Conservation (phyloP, 108 stramenopile species). For the Aurantiochytrium sp. region DNA sequence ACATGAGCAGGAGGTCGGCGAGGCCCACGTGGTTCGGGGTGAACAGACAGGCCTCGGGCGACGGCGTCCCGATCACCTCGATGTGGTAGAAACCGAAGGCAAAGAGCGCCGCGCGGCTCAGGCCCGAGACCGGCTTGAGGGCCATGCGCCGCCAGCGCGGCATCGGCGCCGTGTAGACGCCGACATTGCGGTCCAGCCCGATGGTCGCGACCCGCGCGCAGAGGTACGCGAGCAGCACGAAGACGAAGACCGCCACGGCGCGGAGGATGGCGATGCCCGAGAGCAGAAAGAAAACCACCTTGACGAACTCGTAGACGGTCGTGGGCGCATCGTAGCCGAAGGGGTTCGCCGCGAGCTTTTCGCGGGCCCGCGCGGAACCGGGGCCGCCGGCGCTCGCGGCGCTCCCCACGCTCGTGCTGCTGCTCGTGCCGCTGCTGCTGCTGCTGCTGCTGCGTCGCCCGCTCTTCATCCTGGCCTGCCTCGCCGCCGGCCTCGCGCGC, state of each 20-base stretch:
- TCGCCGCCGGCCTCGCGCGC: too few relatives aligned
- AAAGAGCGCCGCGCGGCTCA: slow-evolving; percentile 33
- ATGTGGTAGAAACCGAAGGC: slow-evolving; percentile 47
- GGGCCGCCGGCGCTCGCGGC: too few relatives aligned
- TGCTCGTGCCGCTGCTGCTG: too few relatives aligned
- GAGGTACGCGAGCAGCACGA: slow-evolving; percentile 32
- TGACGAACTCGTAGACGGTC: slow-evolving; percentile 33
- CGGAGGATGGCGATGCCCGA: slow-evolving; percentile 8
- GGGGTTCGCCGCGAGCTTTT: slow-evolving; percentile 10
- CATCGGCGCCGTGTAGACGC: slow-evolving; percentile 30
- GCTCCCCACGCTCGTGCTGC: too few relatives aligned
- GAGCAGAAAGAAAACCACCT: slow-evolving; percentile 35
- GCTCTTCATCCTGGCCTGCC: too few relatives aligned
- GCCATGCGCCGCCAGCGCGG: slow-evolving; percentile 23
- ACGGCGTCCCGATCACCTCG: slow-evolving; percentile 5
- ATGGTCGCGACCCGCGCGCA: not conserved
- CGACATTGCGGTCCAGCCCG: not conserved
- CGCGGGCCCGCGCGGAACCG: too few relatives aligned
- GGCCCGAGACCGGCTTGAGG: slow-evolving; percentile 39
- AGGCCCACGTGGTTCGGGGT: slow-evolving; percentile 45
- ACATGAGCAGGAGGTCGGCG: slow-evolving; percentile 41
- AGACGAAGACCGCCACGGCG: not conserved
- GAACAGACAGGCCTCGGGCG: slow-evolving; percentile 34
- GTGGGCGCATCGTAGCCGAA: slow-evolving; percentile 45
- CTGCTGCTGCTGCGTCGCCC: too few relatives aligned